Conservation (phyloP, 2,329 filamentous ascomycete species). For the Atkinsonella texensis region DNA sequence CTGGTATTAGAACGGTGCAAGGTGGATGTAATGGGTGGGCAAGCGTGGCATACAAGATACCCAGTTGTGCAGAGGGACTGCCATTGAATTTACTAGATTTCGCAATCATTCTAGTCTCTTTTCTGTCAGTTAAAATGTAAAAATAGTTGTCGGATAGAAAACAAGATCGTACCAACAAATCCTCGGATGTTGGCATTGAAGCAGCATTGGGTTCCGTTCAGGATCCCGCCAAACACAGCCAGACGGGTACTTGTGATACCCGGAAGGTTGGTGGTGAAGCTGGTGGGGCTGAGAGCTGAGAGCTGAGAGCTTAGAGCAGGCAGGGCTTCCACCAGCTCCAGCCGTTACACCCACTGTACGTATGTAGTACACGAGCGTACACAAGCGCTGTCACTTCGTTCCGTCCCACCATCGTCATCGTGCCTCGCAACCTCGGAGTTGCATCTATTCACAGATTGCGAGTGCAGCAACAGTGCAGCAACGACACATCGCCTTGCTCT, state of each 20-base stretch:
- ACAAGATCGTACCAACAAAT: too few species aligned
- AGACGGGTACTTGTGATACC: too few species aligned
- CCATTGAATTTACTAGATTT: not conserved
- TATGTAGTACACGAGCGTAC: too few species aligned
- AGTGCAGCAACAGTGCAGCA: not conserved
- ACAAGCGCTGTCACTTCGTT: not conserved
- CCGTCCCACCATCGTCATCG: conserved; percentile 21
- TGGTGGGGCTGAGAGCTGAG: too few species aligned
- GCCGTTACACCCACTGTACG: too few species aligned
- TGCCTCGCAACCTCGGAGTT: conserved; percentile 5
- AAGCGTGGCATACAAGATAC: conserved; percentile 6
- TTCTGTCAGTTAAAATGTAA: not conserved
- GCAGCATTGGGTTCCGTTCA: too few species aligned
- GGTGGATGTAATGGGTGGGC: not conserved
- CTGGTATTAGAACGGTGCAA: not conserved
- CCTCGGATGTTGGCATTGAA: too few species aligned
- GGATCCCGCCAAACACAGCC: too few species aligned
- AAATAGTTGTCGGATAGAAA: too few species aligned
- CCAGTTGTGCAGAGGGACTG: conserved; percentile 5
- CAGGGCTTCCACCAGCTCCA: too few species aligned
- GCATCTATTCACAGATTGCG: not conserved
- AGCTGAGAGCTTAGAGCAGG: too few species aligned
- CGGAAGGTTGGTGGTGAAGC: too few species aligned
- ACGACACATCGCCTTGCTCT: not conserved
- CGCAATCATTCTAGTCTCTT: not conserved